Evolutionary conservation across 495 filamentous ascomycete genomes (phyloP), one percentile per base, ranked within the genome.

Genomic region (Cercophora samala): DNA sequence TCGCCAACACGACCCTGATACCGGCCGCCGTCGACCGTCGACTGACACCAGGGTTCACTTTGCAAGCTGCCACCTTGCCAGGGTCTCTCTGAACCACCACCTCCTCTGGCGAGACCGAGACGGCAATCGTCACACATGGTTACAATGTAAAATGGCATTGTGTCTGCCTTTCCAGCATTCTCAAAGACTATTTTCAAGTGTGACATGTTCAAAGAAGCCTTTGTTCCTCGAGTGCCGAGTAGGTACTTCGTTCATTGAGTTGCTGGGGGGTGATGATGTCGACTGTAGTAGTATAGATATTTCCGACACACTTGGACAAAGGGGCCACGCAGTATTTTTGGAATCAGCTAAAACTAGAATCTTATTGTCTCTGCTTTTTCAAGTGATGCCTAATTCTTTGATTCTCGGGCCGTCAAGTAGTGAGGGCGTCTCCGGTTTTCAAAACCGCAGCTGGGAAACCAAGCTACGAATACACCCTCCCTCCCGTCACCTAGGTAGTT

Each of bases 41-140:
- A 46, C 37, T 46, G 37, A 46, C 37, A 46, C 37, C 37, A 9
- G 54, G 54, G 54, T 58, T 58, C 54, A 58, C 54, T 58, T 24
- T 22, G 13, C 54, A 58, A 58, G 54, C 54, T 24, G 21, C 5
- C 58, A 60, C 58, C 58, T 22, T 60, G 58, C 29, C 24, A 24
- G 17, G 18, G 58, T 18, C 19, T 23, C 19, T n/a, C n/a, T 60
- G 19, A 60, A 29, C 24, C 26, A 60, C 4, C n/a, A n/a, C n/a
- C n/a, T n/a, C n/a, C n/a, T n/a, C 2, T 29, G 19, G 23, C 58
- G 58, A n/a, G n/a, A 15, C 58, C 58, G 58, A 60, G 58, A 60
- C n/a, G 24, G 22, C 58, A 5, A 60, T 60, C 58, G 23, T 60
- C 26, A 25, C 26, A 26, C 23, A 60, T 24, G 22, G 58, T 60